A percentile compares a stretch with the other conserved stretches of the same genome.
These are phyloP conservation scores for Penicillium sclerotigenum DNA, from an alignment of 2,329 filamentous ascomycete genomes.

Conservation along the genomic window DNA sequence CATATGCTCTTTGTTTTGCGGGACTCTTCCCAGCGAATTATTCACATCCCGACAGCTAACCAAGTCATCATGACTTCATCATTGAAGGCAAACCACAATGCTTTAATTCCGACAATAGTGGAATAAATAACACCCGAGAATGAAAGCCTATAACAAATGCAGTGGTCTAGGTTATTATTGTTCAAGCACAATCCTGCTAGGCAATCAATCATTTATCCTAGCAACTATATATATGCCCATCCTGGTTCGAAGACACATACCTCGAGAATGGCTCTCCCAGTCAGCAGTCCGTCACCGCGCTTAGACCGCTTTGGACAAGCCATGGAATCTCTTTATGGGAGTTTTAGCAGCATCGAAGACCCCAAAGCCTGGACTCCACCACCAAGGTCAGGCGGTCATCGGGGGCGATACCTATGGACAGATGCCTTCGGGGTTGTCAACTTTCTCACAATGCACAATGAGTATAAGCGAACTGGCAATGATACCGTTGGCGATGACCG, in stretches of 20 bases:
- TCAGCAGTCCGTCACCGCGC: constrained; percentile 23
- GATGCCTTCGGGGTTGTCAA: constrained; percentile 61
- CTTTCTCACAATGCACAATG: constrained; percentile 53
- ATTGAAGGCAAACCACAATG: constrained; percentile 3
- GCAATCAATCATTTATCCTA: background rate
- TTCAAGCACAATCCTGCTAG: background rate
- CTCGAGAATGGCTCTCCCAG: constrained; percentile 18
- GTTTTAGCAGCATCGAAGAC: constrained; percentile 30
- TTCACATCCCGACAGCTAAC: constrained; percentile 18
- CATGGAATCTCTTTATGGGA: constrained; percentile 43
- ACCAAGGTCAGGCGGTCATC: constrained; percentile 52
- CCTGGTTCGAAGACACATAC: background rate
- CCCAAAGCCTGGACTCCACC: constrained; percentile 49
- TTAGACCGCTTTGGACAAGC: constrained; percentile 34
- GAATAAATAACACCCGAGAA: background rate
- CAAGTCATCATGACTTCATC: constrained; percentile 36
- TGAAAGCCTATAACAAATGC: background rate
- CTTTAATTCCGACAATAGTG: background rate
- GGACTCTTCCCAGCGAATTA: constrained; percentile 16
- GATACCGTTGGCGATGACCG: constrained; percentile 25
- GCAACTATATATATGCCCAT: background rate
- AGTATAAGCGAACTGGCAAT: constrained; percentile 25
- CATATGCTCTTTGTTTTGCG: background rate
- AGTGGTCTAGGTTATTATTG: background rate
- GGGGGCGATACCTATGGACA: constrained; percentile 60